phyloP scores from a whole-genome alignment of 2,329 filamentous ascomycete species.

The Fusarium nelsonii region DNA sequence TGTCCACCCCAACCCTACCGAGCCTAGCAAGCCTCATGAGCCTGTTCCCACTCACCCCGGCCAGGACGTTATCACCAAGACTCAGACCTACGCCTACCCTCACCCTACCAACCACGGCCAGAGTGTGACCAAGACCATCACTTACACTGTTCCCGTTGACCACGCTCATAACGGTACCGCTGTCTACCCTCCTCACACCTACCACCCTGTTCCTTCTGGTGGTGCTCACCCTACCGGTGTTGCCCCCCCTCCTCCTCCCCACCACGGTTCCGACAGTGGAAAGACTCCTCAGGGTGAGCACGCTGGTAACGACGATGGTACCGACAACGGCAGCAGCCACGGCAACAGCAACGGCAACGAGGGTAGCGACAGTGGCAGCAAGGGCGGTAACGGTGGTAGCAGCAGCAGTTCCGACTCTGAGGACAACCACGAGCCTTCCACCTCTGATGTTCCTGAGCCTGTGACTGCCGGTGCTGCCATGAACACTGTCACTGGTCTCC shows the following conservation, averaged over 20 bases:
- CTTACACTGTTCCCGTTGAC: conserved; percentile 43
- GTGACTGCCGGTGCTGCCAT: conserved; percentile 48
- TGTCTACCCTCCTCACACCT: conserved; percentile 39
- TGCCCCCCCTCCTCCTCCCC: conserved; percentile 13
- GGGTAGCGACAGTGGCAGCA: not conserved
- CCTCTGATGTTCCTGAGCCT: conserved; percentile 31
- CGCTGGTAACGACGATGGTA: conserved; percentile 15
- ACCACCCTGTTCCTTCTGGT: conserved; percentile 38
- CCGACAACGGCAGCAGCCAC: conserved; percentile 8
- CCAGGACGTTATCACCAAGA: conserved; percentile 45
- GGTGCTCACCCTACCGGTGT: conserved; percentile 35
- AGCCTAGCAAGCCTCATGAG: conserved; percentile 37
- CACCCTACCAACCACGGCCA: conserved; percentile 43
- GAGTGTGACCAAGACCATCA: conserved; percentile 45
- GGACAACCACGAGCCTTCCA: conserved; percentile 29
- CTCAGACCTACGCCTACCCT: conserved; percentile 45
- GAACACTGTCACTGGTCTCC: conserved; percentile 52
- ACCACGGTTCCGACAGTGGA: conserved; percentile 35
- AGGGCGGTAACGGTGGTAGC: not conserved
- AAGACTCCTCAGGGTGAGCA: conserved; percentile 32
- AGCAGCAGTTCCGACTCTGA: conserved; percentile 21
- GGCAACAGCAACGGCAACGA: not conserved
- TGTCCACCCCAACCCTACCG: conserved; percentile 34
- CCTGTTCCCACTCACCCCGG: conserved; percentile 37
- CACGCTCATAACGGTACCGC: conserved; percentile 36